phyloP scores from a whole-genome alignment of 305 asterid species.

The Stenogyne calaminthoides region DNA sequence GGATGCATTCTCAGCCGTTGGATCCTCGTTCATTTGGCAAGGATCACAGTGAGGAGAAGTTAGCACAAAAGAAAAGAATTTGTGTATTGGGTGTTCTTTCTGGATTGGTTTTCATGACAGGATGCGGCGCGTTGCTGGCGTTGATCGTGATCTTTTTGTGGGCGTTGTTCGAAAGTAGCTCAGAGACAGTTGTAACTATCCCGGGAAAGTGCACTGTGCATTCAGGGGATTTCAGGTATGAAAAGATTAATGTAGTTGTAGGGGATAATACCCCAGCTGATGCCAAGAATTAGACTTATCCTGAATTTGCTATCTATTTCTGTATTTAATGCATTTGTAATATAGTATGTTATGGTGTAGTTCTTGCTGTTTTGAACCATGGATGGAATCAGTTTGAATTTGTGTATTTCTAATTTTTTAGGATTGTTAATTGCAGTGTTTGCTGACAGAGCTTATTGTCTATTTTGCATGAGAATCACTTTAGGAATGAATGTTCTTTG shows the following conservation, averaged over 20 bases:
- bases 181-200: constrained; percentile 49
- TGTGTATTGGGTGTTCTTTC: constrained; percentile 59
- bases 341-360: constrained; percentile 32
- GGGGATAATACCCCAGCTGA: constrained; percentile 39
- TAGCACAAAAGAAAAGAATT: constrained; percentile 41
- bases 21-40: constrained; percentile 46
- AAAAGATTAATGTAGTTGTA: constrained; percentile 60
- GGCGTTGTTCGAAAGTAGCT: constrained; percentile 45
- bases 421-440: background rate
- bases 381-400: constrained; percentile 23
- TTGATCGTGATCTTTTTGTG: constrained; percentile 56
- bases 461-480: constrained; percentile 6
- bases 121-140: constrained; percentile 59
- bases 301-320: constrained; percentile 23
- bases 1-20: constrained; percentile 73
- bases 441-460: constrained; percentile 17
- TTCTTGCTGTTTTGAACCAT: constrained; percentile 28
- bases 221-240: constrained; percentile 65
- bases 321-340: constrained; percentile 38
- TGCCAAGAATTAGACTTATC: constrained; percentile 48
- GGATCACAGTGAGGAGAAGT: constrained; percentile 35
- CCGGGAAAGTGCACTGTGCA: constrained; percentile 48
- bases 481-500: background rate
- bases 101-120: constrained; percentile 58
- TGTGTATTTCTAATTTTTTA: constrained; percentile 11